Conservation (phyloP, 2,329 filamentous ascomycete species). For the Penicillium sp. region DNA sequence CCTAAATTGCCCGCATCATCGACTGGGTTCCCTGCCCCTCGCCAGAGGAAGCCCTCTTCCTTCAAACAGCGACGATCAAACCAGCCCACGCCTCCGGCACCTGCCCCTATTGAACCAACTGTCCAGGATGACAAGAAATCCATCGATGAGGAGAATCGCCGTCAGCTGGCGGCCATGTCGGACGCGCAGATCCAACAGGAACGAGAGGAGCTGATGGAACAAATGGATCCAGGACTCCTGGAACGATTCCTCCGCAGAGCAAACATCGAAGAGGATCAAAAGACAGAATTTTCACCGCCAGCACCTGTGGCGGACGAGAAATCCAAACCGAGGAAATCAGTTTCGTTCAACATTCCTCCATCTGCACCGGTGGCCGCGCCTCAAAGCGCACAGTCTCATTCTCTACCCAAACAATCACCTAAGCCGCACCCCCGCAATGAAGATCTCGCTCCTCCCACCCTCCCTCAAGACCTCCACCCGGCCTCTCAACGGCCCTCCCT, state of each 20-base stretch:
- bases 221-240: constrained; percentile 71
- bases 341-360: constrained; percentile 26
- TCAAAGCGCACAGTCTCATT: constrained; percentile 6
- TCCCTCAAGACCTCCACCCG: constrained; percentile 40
- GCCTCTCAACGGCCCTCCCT: constrained; percentile 39
- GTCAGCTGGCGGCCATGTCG: constrained; percentile 74
- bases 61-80: constrained; percentile 69
- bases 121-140: constrained; percentile 58
- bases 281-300: constrained; percentile 6
- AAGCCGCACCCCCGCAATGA: constrained; percentile 24
- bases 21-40: constrained; percentile 86
- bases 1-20: constrained; percentile 57
- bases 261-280: constrained; percentile 64
- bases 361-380: constrained; percentile 6
- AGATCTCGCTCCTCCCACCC: constrained; percentile 35
- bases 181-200: constrained; percentile 77
- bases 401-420: constrained; percentile 2
- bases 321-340: constrained; percentile 30
- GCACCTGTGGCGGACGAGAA: constrained; percentile 2
- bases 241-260: constrained; percentile 73
- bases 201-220: constrained; percentile 73
- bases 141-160: constrained; percentile 81
- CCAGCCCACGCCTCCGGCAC: constrained; percentile 20
- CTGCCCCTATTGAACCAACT: constrained; percentile 8
- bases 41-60: constrained; percentile 70